Evolutionary conservation across 2,329 filamentous ascomycete species (phyloP), one percentile per base, ranked within the genome.

Genomic region (Dactylellina haptotyla): DNA sequence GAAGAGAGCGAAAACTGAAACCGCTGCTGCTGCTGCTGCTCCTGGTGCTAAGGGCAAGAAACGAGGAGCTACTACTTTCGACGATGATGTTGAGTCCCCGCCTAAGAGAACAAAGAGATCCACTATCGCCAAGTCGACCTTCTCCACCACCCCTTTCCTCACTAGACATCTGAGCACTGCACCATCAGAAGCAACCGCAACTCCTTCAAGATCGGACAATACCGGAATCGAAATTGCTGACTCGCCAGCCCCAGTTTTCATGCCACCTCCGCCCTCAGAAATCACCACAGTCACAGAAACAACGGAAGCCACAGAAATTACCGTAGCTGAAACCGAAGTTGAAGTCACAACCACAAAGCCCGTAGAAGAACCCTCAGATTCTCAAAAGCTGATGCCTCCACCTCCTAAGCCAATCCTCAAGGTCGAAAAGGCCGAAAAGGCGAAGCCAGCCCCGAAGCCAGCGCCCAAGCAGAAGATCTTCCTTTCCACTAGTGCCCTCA

Each of bases 71-170:
- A 69, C 62, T 12, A 66, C 75, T n/a, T 74, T 63, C 53, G 61
- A 66, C 12, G 76, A 76, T 8, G 77, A 78, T 39, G 66, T 73
- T 23, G 76, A 76, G 51, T 57, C 64, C 32, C 62, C 77, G 4
- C 45, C 50, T 72, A 76, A 77, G 74, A 76, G 75, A 37, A 61
- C 62, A n/a, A 77, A 77, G 16, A 83, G 82, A 69, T 63, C 70
- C 53, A 67, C 90, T 3, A 92, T 91, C 28, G 92, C 96, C 79
- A 97, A 97, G 81, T 97, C 93, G 0, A 89, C 86, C 1, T 97
- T 98, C 81, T 97, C 93, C 2, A 92, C 97, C 75, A 98, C 94
- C 0, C 94, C 94, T 0, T 97, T 96, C 83, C 84, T 98, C 74
- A 96, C 93, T 80, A 88, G 89, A 56, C 89, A 87, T 25, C 88